phyloP scores from a whole-genome alignment of 108 stramenopile species.

The Aurantiochytrium sp. region DNA sequence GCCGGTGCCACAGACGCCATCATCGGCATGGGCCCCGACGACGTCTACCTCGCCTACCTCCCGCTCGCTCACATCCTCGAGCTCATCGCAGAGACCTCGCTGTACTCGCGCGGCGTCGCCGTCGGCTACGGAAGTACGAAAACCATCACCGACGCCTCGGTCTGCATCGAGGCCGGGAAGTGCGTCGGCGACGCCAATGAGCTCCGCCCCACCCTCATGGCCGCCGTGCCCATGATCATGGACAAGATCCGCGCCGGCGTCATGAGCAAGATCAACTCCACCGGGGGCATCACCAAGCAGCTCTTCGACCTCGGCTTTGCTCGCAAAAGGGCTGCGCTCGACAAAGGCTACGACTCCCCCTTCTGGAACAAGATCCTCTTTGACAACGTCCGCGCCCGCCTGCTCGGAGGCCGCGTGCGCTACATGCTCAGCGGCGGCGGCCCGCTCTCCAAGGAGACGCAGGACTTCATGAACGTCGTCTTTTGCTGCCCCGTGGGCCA shows the following conservation, averaged over 20 bases:
- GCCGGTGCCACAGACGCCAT: slow-evolving; percentile 49
- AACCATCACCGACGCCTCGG: slow-evolving; percentile 14
- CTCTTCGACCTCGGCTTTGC: slow-evolving; percentile 12
- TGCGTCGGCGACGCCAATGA: slow-evolving; percentile 27
- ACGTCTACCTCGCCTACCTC: slow-evolving; percentile 38
- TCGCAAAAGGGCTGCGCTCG: neutral
- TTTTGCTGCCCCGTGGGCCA: slow-evolving; percentile 38
- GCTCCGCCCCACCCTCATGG: slow-evolving; percentile 36
- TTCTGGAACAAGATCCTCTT: slow-evolving; percentile 36
- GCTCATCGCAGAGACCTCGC: slow-evolving; percentile 2
- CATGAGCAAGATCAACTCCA: neutral
- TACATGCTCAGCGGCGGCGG: slow-evolving; percentile 26
- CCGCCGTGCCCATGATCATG: slow-evolving; percentile 33
- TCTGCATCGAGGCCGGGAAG: neutral
- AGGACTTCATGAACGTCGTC: slow-evolving; percentile 32
- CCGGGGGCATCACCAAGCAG: neutral
- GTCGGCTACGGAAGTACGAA: slow-evolving; percentile 22
- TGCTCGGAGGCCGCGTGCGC: slow-evolving; percentile 38
- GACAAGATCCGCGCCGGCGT: slow-evolving; percentile 29
- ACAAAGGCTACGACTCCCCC: neutral
- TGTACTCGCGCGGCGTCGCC: neutral
- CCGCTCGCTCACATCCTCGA: slow-evolving; percentile 41
- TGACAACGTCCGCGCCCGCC: slow-evolving; percentile 33
- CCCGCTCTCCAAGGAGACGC: slow-evolving; percentile 29
- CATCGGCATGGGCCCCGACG: slow-evolving; percentile 24